Evolutionary conservation across 2,329 filamentous ascomycete species (phyloP), one percentile per base, ranked within the genome.

Genomic region (Leptosphaerulina australis): DNA sequence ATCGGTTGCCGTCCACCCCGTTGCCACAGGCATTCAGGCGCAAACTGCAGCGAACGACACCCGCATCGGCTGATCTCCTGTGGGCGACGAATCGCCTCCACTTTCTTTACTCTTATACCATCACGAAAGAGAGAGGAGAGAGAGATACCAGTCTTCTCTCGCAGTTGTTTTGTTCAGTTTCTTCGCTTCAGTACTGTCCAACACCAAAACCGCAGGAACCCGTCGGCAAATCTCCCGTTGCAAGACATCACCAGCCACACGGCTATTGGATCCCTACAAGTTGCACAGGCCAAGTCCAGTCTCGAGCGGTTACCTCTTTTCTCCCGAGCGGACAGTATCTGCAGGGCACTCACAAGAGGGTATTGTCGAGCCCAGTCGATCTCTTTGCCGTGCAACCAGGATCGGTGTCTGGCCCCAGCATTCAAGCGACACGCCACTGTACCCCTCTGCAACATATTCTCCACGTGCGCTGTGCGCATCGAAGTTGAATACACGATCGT

Each of bases 391-490:
- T 61, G 53, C 50, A 38, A 47, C 62, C 47, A 56, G 61, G 58
- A 47, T 60, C 15, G 38, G 33, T 46, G 56, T 48, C 47, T 56
- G 47, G 55, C 50, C 50, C 54, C 49, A 53, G 36, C 40, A 52
- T 45, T 44, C 53, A 53, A 55, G 53, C 53, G 51, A 57, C 50
- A 45, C 58, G 57, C 59, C 62, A 62, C 56, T 51, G 53, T 58
- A 51, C 62, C 61, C 59, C 58, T 61, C 64, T 50, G 57, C 60
- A 58, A 37, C 56, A 50, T 45, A 39, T 35, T 50, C 55, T 55
- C 55, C 64, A 67, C 64, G 63, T 69, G 67, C 62, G 50, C 50
- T 31, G 59, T 58, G 54, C 52, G 51, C 53, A 45, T 38, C 48
- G 33, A 59, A 51, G 20, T 56, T 47, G 53, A 55, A 59, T 44